These are phyloP conservation scores for Saururus chinensis DNA, from an alignment of 164 flowering plant species.

Conservation along the genomic window DNA sequence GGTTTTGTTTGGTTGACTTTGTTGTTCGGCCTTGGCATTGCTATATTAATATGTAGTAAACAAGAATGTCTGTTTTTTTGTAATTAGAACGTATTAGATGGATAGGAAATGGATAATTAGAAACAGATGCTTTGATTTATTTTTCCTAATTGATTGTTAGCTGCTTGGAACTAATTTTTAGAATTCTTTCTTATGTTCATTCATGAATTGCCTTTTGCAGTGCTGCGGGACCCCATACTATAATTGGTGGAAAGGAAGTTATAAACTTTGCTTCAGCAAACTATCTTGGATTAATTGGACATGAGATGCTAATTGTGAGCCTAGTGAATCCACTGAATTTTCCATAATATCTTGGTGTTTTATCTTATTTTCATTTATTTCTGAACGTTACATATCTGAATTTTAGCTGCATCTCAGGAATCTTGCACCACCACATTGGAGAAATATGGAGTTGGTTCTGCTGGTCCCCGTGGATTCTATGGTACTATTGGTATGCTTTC, in stretches of 20 bases:
- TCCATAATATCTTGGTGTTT: neutral
- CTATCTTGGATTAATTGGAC: constrained; percentile 89
- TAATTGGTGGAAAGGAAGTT: constrained; percentile 74
- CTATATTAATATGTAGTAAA: neutral
- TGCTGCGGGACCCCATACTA: constrained; percentile 85
- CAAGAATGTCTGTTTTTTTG: too few species aligned
- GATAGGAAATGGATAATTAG: too few species aligned
- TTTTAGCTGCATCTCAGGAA: constrained; percentile 35
- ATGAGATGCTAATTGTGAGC: constrained; percentile 64
- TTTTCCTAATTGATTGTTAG: too few species aligned
- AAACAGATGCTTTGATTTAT: too few species aligned
- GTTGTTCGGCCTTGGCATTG: too few species aligned
- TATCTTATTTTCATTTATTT: neutral
- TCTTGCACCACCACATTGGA: constrained; percentile 84
- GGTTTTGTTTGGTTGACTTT: neutral
- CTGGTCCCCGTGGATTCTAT: constrained; percentile 99
- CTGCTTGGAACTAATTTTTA: neutral
- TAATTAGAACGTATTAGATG: too few species aligned
- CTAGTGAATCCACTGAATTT: neutral
- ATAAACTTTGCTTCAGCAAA: constrained; percentile 94
- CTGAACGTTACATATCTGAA: constrained; percentile 1
- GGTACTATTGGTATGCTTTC: constrained; percentile 82
- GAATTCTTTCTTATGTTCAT: constrained; percentile 4
- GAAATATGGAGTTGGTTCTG: constrained; percentile 98
- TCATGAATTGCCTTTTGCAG: constrained; percentile 38